A percentile compares a stretch with the other conserved stretches of the same genome.
These are phyloP conservation scores for Neophaeococcomyces mojaviensis DNA, from an alignment of 2,329 filamentous ascomycete genomes.

Conservation along the genomic window DNA sequence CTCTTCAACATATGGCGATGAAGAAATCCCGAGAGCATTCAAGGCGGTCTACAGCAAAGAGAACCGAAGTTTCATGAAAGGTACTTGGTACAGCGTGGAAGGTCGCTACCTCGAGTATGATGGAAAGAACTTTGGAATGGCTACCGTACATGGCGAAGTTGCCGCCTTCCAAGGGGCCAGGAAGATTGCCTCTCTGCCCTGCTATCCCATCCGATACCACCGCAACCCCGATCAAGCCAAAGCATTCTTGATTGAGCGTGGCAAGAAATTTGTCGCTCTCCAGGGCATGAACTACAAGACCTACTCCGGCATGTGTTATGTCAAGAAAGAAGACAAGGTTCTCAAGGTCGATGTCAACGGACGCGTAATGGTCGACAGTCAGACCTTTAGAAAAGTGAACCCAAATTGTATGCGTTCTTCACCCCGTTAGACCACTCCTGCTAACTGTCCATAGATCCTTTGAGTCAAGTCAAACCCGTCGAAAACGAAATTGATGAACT, in stretches of 20 bases:
- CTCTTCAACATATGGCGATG: slow-evolving; percentile 66
- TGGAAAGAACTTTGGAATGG: slow-evolving; percentile 75
- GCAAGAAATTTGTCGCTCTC: slow-evolving; percentile 76
- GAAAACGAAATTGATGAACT: slow-evolving; percentile 1
- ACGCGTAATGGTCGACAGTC: slow-evolving; percentile 79
- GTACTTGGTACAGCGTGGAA: slow-evolving; percentile 69
- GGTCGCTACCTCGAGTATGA: slow-evolving; percentile 76
- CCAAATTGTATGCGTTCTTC: slow-evolving; percentile 57
- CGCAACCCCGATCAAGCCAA: slow-evolving; percentile 60
- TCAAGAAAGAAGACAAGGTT: slow-evolving; percentile 68
- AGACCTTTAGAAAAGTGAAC: slow-evolving; percentile 73
- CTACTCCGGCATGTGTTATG: slow-evolving; percentile 77
- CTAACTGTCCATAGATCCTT: slow-evolving; percentile 30
- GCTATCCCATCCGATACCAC: slow-evolving; percentile 75
- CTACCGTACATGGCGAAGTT: slow-evolving; percentile 62
- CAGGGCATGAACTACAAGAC: slow-evolving; percentile 70
- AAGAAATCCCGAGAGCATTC: slow-evolving; percentile 72
- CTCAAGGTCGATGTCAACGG: slow-evolving; percentile 80
- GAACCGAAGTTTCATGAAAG: slow-evolving; percentile 55
- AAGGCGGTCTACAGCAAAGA: slow-evolving; percentile 64
- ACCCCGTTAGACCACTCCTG: too few relatives aligned
- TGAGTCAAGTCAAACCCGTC: slow-evolving; percentile 54
- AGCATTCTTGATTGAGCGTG: slow-evolving; percentile 64
- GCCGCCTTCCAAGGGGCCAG: slow-evolving; percentile 69
- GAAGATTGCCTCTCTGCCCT: slow-evolving; percentile 70